Evolutionary conservation across 1,284 basidiomycete species (phyloP).

Genomic region (Wallemia ichthyophaga): DNA sequence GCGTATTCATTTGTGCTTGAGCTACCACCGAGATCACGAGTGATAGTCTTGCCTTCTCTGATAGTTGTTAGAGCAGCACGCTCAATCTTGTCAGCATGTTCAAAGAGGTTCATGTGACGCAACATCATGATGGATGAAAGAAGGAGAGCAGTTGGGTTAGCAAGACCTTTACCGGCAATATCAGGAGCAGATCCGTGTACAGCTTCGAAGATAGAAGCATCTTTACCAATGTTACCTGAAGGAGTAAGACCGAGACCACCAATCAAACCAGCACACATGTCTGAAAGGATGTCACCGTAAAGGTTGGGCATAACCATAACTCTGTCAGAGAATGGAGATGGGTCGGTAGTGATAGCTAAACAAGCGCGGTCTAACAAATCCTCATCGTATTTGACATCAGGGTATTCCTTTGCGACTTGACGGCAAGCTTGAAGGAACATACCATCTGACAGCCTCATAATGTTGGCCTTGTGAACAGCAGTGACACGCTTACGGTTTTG

Average conservation of each 20-base stretch:
- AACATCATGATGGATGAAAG: conserved; percentile 93
- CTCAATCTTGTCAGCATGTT: conserved; percentile 70
- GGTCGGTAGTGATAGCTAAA: conserved; percentile 78
- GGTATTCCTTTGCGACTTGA: conserved; percentile 86
- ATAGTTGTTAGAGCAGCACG: conserved; percentile 73
- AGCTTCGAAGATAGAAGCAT: conserved; percentile 97
- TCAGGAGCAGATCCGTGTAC: conserved; percentile 89
- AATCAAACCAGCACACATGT: conserved; percentile 97
- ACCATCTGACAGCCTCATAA: conserved; percentile 99
- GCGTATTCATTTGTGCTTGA: conserved; percentile 67
- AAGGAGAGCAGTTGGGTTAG: conserved; percentile 89
- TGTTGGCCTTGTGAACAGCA: conserved; percentile 98
- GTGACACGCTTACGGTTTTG: conserved; percentile 75
- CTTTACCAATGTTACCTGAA: conserved; percentile 92
- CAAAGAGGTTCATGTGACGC: conserved; percentile 74
- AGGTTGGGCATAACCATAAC: conserved; percentile 99
- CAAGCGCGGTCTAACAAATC: conserved; percentile 92
- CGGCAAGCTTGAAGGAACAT: conserved; percentile 98
- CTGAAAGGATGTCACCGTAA: conserved; percentile 78
- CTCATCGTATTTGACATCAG: conserved; percentile 75
- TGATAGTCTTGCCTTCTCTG: conserved; percentile 73
- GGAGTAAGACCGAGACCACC: conserved; percentile 93
- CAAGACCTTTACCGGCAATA: conserved; percentile 68
- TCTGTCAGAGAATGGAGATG: conserved; percentile 69
- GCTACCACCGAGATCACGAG: conserved; percentile 72